These are phyloP conservation scores for Syncephalastrum sp. DNA, from an alignment of 371 early-diverging fungal species.

Conservation along the genomic window DNA sequence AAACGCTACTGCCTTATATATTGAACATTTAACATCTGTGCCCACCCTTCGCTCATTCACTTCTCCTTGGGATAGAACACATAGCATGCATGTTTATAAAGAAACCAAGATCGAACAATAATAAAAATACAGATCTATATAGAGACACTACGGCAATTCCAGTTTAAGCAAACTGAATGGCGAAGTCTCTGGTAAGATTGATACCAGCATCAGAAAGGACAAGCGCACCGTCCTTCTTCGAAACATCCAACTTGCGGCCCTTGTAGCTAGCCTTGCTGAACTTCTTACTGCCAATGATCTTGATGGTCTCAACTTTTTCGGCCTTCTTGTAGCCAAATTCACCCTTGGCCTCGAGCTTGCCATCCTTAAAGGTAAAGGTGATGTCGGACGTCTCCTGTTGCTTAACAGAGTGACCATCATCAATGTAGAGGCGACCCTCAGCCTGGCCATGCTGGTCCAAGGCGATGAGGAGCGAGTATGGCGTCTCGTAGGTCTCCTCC, in stretches of 20 bases:
- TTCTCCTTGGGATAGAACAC: too few relatives aligned
- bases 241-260: conserved; percentile 3
- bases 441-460: conserved; percentile 42
- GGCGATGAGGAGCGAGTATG: conserved; percentile 49
- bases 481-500: conserved; percentile 36
- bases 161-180: not conserved
- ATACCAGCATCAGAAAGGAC: conserved; percentile 2
- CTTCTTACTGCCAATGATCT: conserved; percentile 10
- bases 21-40: too few relatives aligned
- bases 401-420: conserved; percentile 53
- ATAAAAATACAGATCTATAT: not conserved
- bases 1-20: too few relatives aligned
- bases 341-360: conserved; percentile 26
- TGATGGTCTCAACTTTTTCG: conserved; percentile 19
- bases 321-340: conserved; percentile 26
- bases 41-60: too few relatives aligned
- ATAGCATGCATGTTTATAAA: too few relatives aligned
- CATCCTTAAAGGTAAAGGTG: conserved; percentile 22
- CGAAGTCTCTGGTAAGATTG: conserved; percentile 1
- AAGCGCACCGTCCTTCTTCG: not conserved
- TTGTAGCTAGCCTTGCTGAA: conserved; percentile 10
- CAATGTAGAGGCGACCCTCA: conserved; percentile 53
- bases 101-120: too few relatives aligned
- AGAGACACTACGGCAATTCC: not conserved
- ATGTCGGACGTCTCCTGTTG: conserved; percentile 28